Evolutionary conservation across 306 rosid genomes (phyloP), one percentile per base, ranked within the genome.

Genomic region (Castanea mollissima): DNA sequence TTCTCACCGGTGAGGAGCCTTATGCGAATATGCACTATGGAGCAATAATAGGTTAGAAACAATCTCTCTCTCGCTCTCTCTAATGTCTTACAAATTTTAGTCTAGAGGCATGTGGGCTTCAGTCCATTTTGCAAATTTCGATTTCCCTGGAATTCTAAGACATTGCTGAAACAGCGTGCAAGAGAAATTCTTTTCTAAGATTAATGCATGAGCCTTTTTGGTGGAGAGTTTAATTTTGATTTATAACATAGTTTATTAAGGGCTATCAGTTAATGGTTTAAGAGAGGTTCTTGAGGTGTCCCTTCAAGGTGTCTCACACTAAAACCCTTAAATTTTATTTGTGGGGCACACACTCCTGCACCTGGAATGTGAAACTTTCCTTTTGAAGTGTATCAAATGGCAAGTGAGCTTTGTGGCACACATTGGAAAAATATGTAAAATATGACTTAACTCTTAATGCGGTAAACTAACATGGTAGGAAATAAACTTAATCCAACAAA

Each of bases 21-120:
- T 93, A 93, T 76, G 97, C 97, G 71, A 90, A 90, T 82, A 91
- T 93, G 98, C 97, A 93, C 86, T 93, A 91, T 44, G 98, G 97
- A 84, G 96, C 98, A 71, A 93, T 93, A 78, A 93, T 93, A 86
- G 98, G 98, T 91, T 55, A 21, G 72, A 68, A 18, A 68, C 41
- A 2, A 13, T 82, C 75, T 35, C 54, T 79, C 67, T 55, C 65
- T 31, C 70, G 64, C 25, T 35, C 46, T 56, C 38, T 76, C 59
- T 14, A 27, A 27, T 15, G 41, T 27, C 69, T 5, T 29, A 27
- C 4, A 59, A 46, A 34, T 78, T 57, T 35, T 10, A 5, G 46
- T 71, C 15, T 13, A 6, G 19, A 20, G 62, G 51, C 44, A 19
- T 59, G 4, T 70, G 59, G 16, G 18, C 65, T 76, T 14, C 51